Evolutionary conservation across 2,329 filamentous ascomycete species (phyloP).

Genomic region (Microdochium trichocladiopsis): DNA sequence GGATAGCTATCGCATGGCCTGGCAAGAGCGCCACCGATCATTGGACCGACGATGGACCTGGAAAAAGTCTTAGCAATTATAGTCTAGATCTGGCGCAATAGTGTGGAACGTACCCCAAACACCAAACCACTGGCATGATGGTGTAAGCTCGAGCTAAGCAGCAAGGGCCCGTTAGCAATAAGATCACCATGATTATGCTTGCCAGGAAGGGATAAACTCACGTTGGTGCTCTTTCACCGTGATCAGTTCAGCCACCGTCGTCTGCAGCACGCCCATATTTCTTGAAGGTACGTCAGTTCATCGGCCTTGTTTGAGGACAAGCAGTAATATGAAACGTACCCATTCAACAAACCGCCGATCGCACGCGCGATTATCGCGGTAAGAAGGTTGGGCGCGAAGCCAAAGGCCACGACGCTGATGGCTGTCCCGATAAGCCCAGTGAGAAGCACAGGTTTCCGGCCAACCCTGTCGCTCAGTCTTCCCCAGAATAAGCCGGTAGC

Average conservation of each 20-base stretch:
- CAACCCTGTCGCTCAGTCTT: conserved; percentile 81
- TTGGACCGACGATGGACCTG: conserved; percentile 85
- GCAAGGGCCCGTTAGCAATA: conserved; percentile 15
- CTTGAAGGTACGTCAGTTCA: conserved; percentile 32
- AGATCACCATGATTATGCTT: conserved; percentile 1
- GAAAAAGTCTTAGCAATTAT: conserved; percentile 19
- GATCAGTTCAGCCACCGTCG: conserved; percentile 88
- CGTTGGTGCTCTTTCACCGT: conserved; percentile 90
- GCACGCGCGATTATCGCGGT: conserved; percentile 83
- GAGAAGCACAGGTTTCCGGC: conserved; percentile 85
- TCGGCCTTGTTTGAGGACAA: conserved; percentile 11
- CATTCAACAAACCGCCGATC: conserved; percentile 85
- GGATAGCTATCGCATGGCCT: conserved; percentile 82
- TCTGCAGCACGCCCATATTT: conserved; percentile 93
- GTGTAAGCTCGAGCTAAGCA: conserved; percentile 77
- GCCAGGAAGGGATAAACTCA: conserved; percentile 32
- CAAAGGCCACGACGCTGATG: conserved; percentile 86
- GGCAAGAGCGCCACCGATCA: conserved; percentile 84
- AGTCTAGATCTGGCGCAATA: not conserved
- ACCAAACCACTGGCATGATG: conserved; percentile 98
- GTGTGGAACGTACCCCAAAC: conserved; percentile 60
- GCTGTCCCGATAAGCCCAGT: conserved; percentile 87
- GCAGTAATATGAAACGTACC: conserved; percentile 46
- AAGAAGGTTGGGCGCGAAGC: conserved; percentile 76
- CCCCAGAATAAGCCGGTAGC: conserved; percentile 91